A percentile compares a stretch with the other conserved stretches of the same genome.
These are phyloP conservation scores for Annulohypoxylon bovei DNA, from an alignment of 495 filamentous ascomycete genomes.

Conservation along the genomic window DNA sequence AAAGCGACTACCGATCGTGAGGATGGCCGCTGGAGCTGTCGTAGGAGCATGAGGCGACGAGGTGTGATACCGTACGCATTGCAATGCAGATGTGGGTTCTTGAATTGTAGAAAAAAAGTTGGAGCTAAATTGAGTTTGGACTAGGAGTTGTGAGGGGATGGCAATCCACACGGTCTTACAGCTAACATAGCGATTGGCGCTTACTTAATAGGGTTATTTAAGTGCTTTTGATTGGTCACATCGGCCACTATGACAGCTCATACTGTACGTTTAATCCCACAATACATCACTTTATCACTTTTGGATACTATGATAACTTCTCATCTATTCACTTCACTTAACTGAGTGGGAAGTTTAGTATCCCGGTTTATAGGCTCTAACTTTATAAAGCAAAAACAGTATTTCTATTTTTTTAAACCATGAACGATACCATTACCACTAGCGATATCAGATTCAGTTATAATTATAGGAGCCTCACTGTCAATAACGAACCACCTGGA, in stretches of 20 bases:
- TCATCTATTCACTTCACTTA: background rate
- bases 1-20: constrained; percentile 43
- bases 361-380: background rate
- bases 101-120: constrained; percentile 16
- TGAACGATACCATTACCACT: background rate
- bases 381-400: background rate
- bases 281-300: background rate
- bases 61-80: constrained; percentile 39
- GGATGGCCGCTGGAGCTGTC: constrained; percentile 54
- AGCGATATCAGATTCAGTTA: background rate
- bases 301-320: constrained; percentile 3
- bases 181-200: background rate
- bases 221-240: constrained; percentile 7
- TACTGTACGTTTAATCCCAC: constrained; percentile 31
- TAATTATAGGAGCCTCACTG: background rate
- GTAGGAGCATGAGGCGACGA: constrained; percentile 49
- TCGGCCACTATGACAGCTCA: background rate
- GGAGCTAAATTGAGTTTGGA: constrained; percentile 5
- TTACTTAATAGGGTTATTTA: background rate
- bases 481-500: background rate
- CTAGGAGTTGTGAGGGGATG: background rate
- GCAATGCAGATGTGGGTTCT: constrained; percentile 26
- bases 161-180: constrained; percentile 1
- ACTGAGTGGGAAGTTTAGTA: constrained; percentile 1
- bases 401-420: background rate